Evolutionary conservation across 805 yeast species (phyloP), one percentile per base, ranked within the genome.

Genomic region (Brettanomyces custersianus): DNA sequence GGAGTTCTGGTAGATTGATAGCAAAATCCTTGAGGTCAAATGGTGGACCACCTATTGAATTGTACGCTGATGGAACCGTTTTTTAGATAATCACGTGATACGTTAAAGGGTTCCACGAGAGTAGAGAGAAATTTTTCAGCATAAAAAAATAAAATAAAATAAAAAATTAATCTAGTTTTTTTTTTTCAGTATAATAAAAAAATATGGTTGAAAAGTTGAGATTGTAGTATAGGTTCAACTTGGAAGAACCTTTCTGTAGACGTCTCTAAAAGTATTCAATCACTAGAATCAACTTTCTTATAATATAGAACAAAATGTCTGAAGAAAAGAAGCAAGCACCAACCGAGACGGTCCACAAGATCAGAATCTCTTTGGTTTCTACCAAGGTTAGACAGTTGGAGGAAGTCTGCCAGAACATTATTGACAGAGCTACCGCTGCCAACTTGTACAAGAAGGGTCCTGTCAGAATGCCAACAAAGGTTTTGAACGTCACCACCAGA

Each of bases 381-480:
- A 86, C 96, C 78, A 87, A 90, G 77, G 96, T 92, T 63, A 85
- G 87, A 81, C 92, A 84, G 72, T 79, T 92, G 66, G 98, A 92
- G 78, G 83, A 81, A 69, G 96, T 92, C 60, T 86, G 94, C 59
- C 74, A 80, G 61, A 82, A 79, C 82, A 83, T 90, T 63, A 74
- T 88, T 70, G 68, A 65, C 67, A 87, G 85, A 63, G 96, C 97
- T 67, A 73, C 72, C 67, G 74, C 73, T 66, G 70, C 77, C 72
- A 69, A 81, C 60, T 76, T 88, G 63, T 75, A 71, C 68, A 87
- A 86, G 81, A 90, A 87, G 78, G 99, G 99, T 66, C 98, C 98
- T 58, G 95, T 92, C 64, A 88, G 98, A 84, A 72, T 92, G 75
- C 99, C 99, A 77, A 92, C 98, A 72, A 92, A 88, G 83, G 92